Evolutionary conservation across 306 rosid species (phyloP), one percentile per base, ranked within the genome.

Genomic region (Macrotyloma uniflorum): DNA sequence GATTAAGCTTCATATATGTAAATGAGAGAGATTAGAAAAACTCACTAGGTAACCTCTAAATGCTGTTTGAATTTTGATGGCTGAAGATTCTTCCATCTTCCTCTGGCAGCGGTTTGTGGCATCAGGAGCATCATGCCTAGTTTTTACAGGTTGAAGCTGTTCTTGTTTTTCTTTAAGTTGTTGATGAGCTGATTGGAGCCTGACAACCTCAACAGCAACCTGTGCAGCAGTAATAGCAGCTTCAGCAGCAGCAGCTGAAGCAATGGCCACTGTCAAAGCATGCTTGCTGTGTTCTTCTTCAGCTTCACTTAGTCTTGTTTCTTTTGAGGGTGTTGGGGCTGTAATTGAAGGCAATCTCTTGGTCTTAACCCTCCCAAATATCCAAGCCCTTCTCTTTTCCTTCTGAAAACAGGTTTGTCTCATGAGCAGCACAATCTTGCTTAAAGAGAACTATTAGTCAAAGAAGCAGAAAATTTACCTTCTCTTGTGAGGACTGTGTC

Each of bases 21-120:
- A 57, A 33, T 6, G 6, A 59, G 50, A 61, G 69, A 51, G 58
- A 8, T 45, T 68, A 81, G 73, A 76, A 5, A 67, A 81, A 87
- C 98, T 92, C 87, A 95, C 99, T 22, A 95, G 91, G 85, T 86
- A 89, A 63, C 98, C 96, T 67, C 98, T 72, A 67, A 88, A 95
- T 57, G 96, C 82, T 7, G 98, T 80, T 83, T 93, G 98, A 59
- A 95, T 87, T 85, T 77, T 90, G 71, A 88, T 79, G 59, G 94
- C 97, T 46, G 96, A 87, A 81, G 80, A 71, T 45, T 86, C 93
- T 49, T 67, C 82, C 75, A 70, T 81, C 81, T 88, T 72, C 72
- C 70, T 83, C 58, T 84, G 81, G 67, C 79, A 64, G 36, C 84
- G 64, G 18, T 23, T 18, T 26, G 53, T 65, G 57, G 22, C 69